Evolutionary conservation across 208 protist species (phyloP), one percentile per base, ranked within the genome.

Genomic region (Trypanosomatidae sp.): DNA sequence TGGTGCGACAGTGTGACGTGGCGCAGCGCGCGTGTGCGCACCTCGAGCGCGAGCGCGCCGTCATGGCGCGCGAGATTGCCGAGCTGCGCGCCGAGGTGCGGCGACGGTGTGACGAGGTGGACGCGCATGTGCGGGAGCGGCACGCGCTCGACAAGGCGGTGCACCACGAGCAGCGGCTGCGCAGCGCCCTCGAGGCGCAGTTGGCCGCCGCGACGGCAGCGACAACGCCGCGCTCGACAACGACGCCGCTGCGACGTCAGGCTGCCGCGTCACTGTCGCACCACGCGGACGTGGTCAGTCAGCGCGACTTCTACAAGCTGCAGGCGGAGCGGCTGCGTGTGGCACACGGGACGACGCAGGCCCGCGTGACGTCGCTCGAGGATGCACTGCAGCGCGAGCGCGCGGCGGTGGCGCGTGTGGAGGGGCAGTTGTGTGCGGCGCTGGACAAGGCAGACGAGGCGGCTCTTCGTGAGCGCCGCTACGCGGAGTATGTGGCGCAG

Each of bases 221-320:
- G 6, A 2, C 23, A 27, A 43, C 23, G 42, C 21, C 18, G 8
- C 4, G 7, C 18, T 18, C 27, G 37, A 33, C 2, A 2, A 48
- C 1, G 19, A 24, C 2, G 7, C 15, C 22, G 8, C 33, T n/a
- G 6, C 33, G 6, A n/a, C 4, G 1, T 1, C 10, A 19, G 18
- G 26, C 19, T 4, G 21, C 26, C 13, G 22, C 11, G 4, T 11
- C 10, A 7, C 28, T 25, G 8, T 7, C 45, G 21, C 8, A 46
- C 0, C 37, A n/a, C 4, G 46, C 44, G 8, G 48, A 63, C 25
- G 58, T 67, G 18, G 22, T 61, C 1, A 61, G 67, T 25, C 74
- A 88, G 43, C 62, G 61, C 2, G 67, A 84, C 43, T 88, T 74
- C 53, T 88, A 65, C 57, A 67, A 68, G 51, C 37, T 88, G 28